Base-by-base conservation (phyloP, 495 filamentous ascomycete genomes). In the Tuber indicum region DNA sequence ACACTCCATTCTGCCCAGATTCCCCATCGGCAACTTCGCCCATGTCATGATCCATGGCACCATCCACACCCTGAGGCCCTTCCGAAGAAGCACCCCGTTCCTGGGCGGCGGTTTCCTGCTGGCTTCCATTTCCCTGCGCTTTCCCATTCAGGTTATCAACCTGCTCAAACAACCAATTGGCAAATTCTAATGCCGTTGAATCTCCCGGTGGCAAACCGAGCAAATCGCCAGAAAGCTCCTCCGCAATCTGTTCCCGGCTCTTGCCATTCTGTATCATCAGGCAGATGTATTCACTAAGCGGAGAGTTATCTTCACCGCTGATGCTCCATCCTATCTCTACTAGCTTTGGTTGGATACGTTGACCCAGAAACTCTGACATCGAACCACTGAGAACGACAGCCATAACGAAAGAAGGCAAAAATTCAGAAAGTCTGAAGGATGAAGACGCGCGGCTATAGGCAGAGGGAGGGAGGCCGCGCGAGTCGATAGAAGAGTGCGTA, bases 201-300 rank as follows among this genome's bases (percentile, higher is more conserved):
- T 97, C 93, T 72, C 96, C 94, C 74, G 93, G 91, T 1, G 90
- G 91, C 2, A 98, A 89, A 43, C 89, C 91, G 2, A 99, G 89
- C 62, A 98, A 89, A 81, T 99, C 96, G 76, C 91, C 92, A 14
- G 94, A 91, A 19, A 98, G 90, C 83, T 99, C 96, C 43, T 89
- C 89, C 6, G 94, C 92, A 78, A 98, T 94, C 81, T 97, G 91
- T 70, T 93, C 90, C 83, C 96, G 91, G 10, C 91, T 92, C 85
- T 97, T 97, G 75, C 94, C 93, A 84, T 98, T 98, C 75, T 91
- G 93, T 44, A 99, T 88, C 95, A 98, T 98, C 74, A 97, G 88
- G 70, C 97, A 92, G 78, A 99, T 95, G 84, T 98, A 99, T 85
- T 99, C 96, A 66, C 93, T 91, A 75, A 99, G 88, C 19, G 94